These are phyloP conservation scores for Perilla frutescens DNA, from an alignment of 257 asterid species.

Conservation along the genomic window DNA sequence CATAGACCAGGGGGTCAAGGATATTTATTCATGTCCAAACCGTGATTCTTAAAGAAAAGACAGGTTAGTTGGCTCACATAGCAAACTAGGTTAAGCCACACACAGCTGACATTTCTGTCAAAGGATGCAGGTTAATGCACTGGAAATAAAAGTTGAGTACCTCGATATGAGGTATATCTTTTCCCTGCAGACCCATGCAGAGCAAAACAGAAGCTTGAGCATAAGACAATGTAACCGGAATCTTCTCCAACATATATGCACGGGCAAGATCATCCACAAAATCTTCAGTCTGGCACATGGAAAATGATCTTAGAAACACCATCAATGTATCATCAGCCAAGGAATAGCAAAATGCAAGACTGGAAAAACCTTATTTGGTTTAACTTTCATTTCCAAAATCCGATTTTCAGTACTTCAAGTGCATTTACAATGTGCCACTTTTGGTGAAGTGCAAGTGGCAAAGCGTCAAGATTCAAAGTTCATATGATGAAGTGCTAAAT, in stretches of 20 bases:
- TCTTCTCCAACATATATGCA: slow-evolving; percentile 71
- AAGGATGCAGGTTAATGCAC: slow-evolving; percentile 7
- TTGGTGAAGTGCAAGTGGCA: neutral
- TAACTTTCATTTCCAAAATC: neutral
- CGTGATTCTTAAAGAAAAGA: neutral
- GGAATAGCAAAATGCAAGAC: slow-evolving; percentile 14
- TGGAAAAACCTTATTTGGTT: neutral
- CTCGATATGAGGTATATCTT: slow-evolving; percentile 67
- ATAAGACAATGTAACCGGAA: slow-evolving; percentile 79
- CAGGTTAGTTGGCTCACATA: neutral
- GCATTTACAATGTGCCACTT: neutral
- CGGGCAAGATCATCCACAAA: slow-evolving; percentile 68
- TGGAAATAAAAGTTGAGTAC: slow-evolving; percentile 44
- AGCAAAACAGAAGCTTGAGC: slow-evolving; percentile 90
- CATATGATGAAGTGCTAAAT: neutral
- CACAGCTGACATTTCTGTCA: neutral
- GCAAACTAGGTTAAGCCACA: neutral
- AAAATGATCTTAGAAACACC: slow-evolving; percentile 14
- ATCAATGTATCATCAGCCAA: neutral
- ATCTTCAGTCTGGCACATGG: slow-evolving; percentile 55
- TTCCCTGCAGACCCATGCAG: slow-evolving; percentile 84
- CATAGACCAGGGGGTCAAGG: neutral
- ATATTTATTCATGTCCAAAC: neutral
- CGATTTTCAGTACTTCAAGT: neutral
- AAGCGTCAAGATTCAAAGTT: neutral